These are phyloP conservation scores for Aspergillus sp. DNA, from an alignment of 2,329 filamentous ascomycete species.

Conservation along the genomic window DNA sequence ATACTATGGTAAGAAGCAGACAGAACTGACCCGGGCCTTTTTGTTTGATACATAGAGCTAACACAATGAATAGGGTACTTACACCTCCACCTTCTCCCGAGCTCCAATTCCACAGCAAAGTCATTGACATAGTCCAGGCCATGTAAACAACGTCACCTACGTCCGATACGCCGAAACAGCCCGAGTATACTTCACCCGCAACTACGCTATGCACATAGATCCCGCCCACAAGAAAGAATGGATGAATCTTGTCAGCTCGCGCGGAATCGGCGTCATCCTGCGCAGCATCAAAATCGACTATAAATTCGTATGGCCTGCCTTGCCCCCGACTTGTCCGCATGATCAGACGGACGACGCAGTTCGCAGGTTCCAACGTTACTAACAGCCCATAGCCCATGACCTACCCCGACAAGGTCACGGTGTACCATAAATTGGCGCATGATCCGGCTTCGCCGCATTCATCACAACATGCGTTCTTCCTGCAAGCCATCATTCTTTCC, in stretches of 20 bases:
- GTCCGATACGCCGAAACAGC: conserved; percentile 80
- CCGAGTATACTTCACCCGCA: conserved; percentile 73
- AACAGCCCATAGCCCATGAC: conserved; percentile 65
- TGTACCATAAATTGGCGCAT: conserved; percentile 72
- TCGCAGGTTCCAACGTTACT: not conserved
- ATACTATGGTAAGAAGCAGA: conserved; percentile 44
- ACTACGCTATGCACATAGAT: conserved; percentile 65
- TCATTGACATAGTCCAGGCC: conserved; percentile 49
- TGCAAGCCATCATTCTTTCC: conserved; percentile 68
- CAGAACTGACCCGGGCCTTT: not conserved
- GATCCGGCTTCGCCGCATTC: conserved; percentile 44
- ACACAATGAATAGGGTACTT: conserved; percentile 26
- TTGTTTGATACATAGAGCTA: not conserved
- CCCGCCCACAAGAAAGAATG: conserved; percentile 63
- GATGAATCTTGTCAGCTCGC: conserved; percentile 67
- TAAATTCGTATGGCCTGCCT: conserved; percentile 68
- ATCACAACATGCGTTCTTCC: conserved; percentile 35
- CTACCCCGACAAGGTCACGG: conserved; percentile 78
- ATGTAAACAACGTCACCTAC: conserved; percentile 87
- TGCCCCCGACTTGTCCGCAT: conserved; percentile 14
- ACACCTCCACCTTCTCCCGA: not conserved
- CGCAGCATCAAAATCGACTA: conserved; percentile 78
- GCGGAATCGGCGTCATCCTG: conserved; percentile 71
- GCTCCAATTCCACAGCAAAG: not conserved
- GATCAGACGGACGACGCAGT: not conserved